Percentiles rank a stretch among this genome's conserved stretches.
Conservation (phyloP, 2,329 filamentous ascomycete genomes). For the Fusarium ambrosium region DNA sequence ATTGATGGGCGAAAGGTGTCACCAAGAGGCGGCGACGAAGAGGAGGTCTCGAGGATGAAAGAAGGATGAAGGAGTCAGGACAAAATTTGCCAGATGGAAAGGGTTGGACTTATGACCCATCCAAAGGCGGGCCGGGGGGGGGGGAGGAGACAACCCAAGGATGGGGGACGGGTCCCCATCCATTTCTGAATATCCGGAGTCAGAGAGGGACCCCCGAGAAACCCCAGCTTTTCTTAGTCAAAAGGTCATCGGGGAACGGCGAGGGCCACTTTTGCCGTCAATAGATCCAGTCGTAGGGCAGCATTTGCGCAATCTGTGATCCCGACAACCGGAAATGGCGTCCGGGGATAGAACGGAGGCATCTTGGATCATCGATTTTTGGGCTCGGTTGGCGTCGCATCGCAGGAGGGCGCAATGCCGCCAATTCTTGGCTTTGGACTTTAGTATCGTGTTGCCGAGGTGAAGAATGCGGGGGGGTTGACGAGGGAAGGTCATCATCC, state of each 20-base stretch:
- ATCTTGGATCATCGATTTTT: slow-evolving; percentile 18
- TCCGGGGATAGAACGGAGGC: slow-evolving; percentile 39
- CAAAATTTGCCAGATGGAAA: slow-evolving; percentile 29
- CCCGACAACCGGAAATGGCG: slow-evolving; percentile 40
- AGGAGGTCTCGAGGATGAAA: not conserved
- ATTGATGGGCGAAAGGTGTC: not conserved
- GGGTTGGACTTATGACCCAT: slow-evolving; percentile 32
- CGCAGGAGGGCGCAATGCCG: slow-evolving; percentile 11
- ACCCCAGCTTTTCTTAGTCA: slow-evolving; percentile 6
- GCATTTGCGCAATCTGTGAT: slow-evolving; percentile 7
- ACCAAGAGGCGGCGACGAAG: not conserved
- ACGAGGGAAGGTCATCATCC: not conserved
- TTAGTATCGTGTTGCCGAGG: not conserved
- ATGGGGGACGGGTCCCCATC: slow-evolving; percentile 3
- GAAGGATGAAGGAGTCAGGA: slow-evolving; percentile 19
- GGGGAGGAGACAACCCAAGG: not conserved
- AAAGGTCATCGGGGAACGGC: slow-evolving; percentile 5
- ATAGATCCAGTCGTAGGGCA: slow-evolving; percentile 10
- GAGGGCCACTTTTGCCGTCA: not conserved
- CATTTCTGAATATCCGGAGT: slow-evolving; percentile 9
- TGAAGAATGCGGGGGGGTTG: not conserved
- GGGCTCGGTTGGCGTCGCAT: slow-evolving; percentile 39
- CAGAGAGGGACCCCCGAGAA: not conserved
- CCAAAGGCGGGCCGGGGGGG: slow-evolving; percentile 2
- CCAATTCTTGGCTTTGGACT: not conserved